Conservation (phyloP, 805 yeast genomes). For the Hanseniaspora vineae region DNA sequence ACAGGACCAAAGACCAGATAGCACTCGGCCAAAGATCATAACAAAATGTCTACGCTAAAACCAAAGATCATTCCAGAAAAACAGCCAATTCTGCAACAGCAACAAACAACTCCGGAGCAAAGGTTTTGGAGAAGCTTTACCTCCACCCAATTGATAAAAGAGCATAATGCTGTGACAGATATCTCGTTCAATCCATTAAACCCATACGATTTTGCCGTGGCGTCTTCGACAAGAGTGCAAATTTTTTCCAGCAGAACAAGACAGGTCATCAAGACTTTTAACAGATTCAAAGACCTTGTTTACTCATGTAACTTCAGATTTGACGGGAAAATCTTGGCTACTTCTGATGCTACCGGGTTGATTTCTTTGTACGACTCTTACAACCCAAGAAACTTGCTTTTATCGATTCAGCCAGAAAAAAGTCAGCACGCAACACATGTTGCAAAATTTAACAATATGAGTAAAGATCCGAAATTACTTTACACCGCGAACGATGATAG, state of each 20-base stretch:
- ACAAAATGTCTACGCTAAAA: constrained; percentile 56
- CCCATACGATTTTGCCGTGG: constrained; percentile 80
- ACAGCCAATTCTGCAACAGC: constrained; percentile 68
- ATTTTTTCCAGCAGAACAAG: constrained; percentile 89
- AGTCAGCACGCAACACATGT: constrained; percentile 85
- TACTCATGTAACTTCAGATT: constrained; percentile 82
- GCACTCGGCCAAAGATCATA: background rate
- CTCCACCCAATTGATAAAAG: constrained; percentile 82
- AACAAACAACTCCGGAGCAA: constrained; percentile 76
- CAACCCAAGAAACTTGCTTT: constrained; percentile 64
- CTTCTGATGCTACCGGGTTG: constrained; percentile 90
- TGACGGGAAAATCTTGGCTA: constrained; percentile 84
- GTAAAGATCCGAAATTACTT: constrained; percentile 46
- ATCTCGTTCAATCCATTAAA: constrained; percentile 74
- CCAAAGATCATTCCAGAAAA: constrained; percentile 53
- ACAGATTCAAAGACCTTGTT: constrained; percentile 83
- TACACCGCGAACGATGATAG: constrained; percentile 89
- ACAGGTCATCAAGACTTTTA: constrained; percentile 75
- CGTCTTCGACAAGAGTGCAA: constrained; percentile 84
- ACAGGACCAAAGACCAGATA: background rate
- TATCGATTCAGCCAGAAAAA: constrained; percentile 53
- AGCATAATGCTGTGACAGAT: constrained; percentile 82
- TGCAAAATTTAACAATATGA: constrained; percentile 76
- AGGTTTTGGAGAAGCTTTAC: constrained; percentile 84
- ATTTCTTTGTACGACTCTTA: constrained; percentile 83